Evolutionary conservation across 2,329 filamentous ascomycete species (phyloP), one percentile per base, ranked within the genome.

Genomic region (Colletotrichum sp.): DNA sequence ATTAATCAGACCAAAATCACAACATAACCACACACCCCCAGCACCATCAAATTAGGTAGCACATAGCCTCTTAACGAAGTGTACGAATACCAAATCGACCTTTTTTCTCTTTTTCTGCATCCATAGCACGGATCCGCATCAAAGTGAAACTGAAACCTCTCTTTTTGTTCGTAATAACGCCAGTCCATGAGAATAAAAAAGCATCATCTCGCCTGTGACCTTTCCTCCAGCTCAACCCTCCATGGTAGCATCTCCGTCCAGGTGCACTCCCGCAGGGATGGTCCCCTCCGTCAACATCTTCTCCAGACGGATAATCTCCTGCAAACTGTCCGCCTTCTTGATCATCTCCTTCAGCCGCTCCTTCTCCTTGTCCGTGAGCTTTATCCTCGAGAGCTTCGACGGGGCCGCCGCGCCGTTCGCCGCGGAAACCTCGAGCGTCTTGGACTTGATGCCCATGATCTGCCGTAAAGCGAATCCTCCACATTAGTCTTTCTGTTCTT

Each of bases 201-300:
- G 26, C 39, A 13, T 36, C 36, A 6, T 32, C 21, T 30, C 39
- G 13, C 15, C 21, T 6, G 2, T 26, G 21, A 28, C 30, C 55
- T 59, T 16, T 13, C 7, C 13, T 36, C 18, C 39, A 52, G 24
- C 81, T 84, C 62, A 93, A 81, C 93, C 91, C 85, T 93, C 91
- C 92, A 93, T 93, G 24, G 64, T 69, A 16, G 85, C 86, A 79
- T 90, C 89, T 55, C 87, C 88, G 62, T 87, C 88, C 44, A 86
- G 81, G 44, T 91, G 88, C 36, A 93, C 90, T 32, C 93, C 94
- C 39, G 90, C 89, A 4, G 96, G 96, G 84, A 99, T 90, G 81
- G 95, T 90, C 3, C 97, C 97, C 84, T 99, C 96, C 78, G 95
- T 95, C 79, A 99, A 87, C 85, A 97, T 95, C 88, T 96, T 98